These are phyloP conservation scores for Herpetomonas muscarum DNA, from an alignment of 208 protist genomes.

Conservation along the genomic window DNA sequence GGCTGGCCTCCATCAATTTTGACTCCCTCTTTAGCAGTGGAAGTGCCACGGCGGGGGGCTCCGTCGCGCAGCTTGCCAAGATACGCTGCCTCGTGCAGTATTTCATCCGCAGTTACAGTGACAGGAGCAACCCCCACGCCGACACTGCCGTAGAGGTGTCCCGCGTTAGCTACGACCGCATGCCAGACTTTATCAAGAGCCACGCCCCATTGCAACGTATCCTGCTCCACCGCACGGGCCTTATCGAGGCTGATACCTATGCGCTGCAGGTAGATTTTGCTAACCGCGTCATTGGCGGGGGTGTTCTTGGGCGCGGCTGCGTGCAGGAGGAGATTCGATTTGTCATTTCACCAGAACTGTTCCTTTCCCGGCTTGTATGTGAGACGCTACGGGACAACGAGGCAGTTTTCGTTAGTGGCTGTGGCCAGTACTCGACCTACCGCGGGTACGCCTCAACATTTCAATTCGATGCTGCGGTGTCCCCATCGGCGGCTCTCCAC, in stretches of 20 bases:
- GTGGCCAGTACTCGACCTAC: slow-evolving; percentile 44
- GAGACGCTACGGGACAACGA: slow-evolving; percentile 60
- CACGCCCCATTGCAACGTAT: slow-evolving; percentile 19
- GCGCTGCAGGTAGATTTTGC: slow-evolving; percentile 87
- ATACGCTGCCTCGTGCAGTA: slow-evolving; percentile 57
- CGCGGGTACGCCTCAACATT: slow-evolving; percentile 73
- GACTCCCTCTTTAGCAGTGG: slow-evolving; percentile 36
- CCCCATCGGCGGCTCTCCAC: neutral
- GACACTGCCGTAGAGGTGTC: slow-evolving; percentile 30
- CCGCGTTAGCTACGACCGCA: slow-evolving; percentile 24
- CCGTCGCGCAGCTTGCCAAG: slow-evolving; percentile 34
- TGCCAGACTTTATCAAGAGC: slow-evolving; percentile 40
- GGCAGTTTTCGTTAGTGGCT: slow-evolving; percentile 63
- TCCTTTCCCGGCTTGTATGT: slow-evolving; percentile 69
- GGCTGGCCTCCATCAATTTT: slow-evolving; percentile 46
- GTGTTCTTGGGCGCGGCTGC: slow-evolving; percentile 73
- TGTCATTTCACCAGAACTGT: slow-evolving; percentile 67
- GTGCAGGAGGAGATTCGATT: slow-evolving; percentile 92
- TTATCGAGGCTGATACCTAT: slow-evolving; percentile 61
- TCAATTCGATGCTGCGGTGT: slow-evolving; percentile 16
- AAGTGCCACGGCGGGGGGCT: slow-evolving; percentile 3
- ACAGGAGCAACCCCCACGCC: slow-evolving; percentile 6
- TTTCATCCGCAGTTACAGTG: slow-evolving; percentile 31
- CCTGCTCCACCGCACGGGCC: slow-evolving; percentile 12
- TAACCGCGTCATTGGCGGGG: slow-evolving; percentile 79